These are phyloP conservation scores for Alternaria conjuncta DNA, from an alignment of 2,329 filamentous ascomycete species.

Conservation along the genomic window DNA sequence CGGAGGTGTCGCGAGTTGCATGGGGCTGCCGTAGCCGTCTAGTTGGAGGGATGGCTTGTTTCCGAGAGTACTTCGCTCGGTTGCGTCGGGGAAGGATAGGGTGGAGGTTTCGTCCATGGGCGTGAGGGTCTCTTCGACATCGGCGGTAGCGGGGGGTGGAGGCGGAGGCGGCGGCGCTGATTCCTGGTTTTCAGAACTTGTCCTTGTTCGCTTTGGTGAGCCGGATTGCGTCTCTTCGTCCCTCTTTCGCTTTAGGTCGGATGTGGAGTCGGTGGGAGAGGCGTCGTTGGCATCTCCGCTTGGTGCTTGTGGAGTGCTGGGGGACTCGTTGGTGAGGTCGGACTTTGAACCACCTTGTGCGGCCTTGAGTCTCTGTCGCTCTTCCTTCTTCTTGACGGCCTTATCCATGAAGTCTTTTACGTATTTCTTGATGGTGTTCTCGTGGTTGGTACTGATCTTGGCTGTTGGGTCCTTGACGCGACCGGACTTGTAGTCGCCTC, in stretches of 20 bases:
- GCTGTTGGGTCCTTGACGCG: conserved; percentile 80
- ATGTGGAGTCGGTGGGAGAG: conserved; percentile 35
- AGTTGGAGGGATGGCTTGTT: conserved; percentile 10
- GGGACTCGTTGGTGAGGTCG: conserved; percentile 19
- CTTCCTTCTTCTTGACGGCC: conserved; percentile 71
- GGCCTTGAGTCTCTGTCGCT: conserved; percentile 67
- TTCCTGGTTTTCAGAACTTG: conserved; percentile 44
- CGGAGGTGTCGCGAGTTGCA: conserved; percentile 55
- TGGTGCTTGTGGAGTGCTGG: conserved; percentile 25
- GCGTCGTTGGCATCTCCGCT: conserved; percentile 8
- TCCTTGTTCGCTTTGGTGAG: conserved; percentile 44
- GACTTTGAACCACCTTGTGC: conserved; percentile 40
- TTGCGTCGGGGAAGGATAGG: conserved; percentile 12
- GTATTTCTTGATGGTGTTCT: conserved; percentile 81
- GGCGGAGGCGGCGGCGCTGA: conserved; percentile 53
- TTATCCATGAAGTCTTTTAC: conserved; percentile 88
- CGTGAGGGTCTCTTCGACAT: conserved; percentile 35
- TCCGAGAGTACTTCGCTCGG: conserved; percentile 21
- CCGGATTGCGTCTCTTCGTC: conserved; percentile 37
- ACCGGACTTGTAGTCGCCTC: conserved; percentile 88
- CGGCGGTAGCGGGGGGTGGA: conserved; percentile 40
- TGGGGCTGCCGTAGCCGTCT: conserved; percentile 38
- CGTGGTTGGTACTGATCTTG: conserved; percentile 76
- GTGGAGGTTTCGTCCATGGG: conserved; percentile 31
- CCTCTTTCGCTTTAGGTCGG: conserved; percentile 48